Evolutionary conservation across 805 yeast genomes (phyloP), one percentile per base, ranked within the genome.

Genomic region (Lachancea meyersii): DNA sequence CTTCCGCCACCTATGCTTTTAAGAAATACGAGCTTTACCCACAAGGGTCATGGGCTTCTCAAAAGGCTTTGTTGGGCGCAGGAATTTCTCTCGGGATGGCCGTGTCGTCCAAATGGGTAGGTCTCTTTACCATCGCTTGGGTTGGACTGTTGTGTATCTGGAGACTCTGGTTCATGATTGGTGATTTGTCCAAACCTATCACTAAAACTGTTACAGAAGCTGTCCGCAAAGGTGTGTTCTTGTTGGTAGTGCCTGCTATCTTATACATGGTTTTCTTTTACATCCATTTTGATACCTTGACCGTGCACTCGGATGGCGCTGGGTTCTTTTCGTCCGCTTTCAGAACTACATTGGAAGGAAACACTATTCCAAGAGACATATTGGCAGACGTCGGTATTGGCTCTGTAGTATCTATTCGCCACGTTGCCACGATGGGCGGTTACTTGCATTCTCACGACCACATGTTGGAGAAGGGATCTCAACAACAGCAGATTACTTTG

Each of bases 361-460:
- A 81, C 52, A 63, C 61, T 7, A 75, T 85, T 44, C 91, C 91
- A 45, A 60, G 54, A 23, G 59, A 75, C 45, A 77, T 84, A 28
- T 54, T 59, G 31, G 82, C 85, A 11, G 76, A 78, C 39, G 89
- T 85, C 35, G 93, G 93, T 50, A 77, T 79, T 48, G 82, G 84
- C 27, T 83, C 91, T 4, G 61, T 65, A 7, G 73, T 85, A 22
- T 71, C 87, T 28, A 51, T 85, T 31, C 82, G 82, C 58, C 95
- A 85, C 57, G 48, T 76, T 24, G 77, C 76, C 48, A 81, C 91
- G 28, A 73, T 72, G 52, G 93, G 89, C 51, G 93, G 93, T 38
- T 85, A 85, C 63, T 70, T 85, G 53, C 95, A 85, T 61, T 82
- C 91, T n/a, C 95, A 85, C 63, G 70, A 72, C 44, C 80, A 77